Conservation (phyloP, 2,329 filamentous ascomycete genomes). For the Lizonia empirigonia region DNA sequence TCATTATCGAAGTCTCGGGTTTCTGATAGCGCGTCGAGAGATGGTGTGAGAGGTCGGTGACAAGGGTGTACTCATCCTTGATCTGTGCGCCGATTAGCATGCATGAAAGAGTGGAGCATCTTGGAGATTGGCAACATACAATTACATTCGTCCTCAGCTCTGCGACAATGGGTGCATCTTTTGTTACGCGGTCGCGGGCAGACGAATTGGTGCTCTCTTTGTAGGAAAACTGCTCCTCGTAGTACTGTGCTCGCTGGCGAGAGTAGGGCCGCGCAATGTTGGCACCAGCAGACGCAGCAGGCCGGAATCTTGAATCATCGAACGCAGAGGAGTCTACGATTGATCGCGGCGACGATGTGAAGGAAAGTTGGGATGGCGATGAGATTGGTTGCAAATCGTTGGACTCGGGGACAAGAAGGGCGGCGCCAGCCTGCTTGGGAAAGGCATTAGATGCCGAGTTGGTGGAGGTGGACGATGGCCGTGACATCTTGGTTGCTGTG, state of each 20-base stretch:
- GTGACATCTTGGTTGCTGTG: slow-evolving; percentile 44
- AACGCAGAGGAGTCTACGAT: slow-evolving; percentile 24
- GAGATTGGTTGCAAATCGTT: slow-evolving; percentile 40
- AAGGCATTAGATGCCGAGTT: slow-evolving; percentile 40
- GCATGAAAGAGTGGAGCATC: slow-evolving; percentile 16
- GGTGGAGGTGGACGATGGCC: slow-evolving; percentile 44
- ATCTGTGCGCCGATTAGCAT: slow-evolving; percentile 58
- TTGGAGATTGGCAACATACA: slow-evolving; percentile 45
- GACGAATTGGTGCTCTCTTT: slow-evolving; percentile 41
- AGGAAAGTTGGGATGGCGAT: slow-evolving; percentile 47
- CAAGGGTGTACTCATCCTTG: slow-evolving; percentile 74
- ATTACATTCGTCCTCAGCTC: slow-evolving; percentile 59
- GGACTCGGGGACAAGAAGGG: slow-evolving; percentile 34
- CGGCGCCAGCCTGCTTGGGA: slow-evolving; percentile 43
- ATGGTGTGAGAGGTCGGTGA: slow-evolving; percentile 73
- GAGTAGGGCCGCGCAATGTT: slow-evolving; percentile 22
- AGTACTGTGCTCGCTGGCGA: slow-evolving; percentile 46
- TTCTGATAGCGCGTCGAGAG: slow-evolving; percentile 77
- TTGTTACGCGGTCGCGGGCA: slow-evolving; percentile 50
- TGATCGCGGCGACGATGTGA: slow-evolving; percentile 43
- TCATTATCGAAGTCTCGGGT: slow-evolving; percentile 73
- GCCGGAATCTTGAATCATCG: slow-evolving; percentile 19
- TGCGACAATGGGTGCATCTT: slow-evolving; percentile 55
- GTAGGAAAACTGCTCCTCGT: slow-evolving; percentile 48
- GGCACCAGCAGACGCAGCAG: slow-evolving; percentile 18